Evolutionary conservation across 345 rosid genomes (phyloP).

Genomic region (Salix udensis): DNA sequence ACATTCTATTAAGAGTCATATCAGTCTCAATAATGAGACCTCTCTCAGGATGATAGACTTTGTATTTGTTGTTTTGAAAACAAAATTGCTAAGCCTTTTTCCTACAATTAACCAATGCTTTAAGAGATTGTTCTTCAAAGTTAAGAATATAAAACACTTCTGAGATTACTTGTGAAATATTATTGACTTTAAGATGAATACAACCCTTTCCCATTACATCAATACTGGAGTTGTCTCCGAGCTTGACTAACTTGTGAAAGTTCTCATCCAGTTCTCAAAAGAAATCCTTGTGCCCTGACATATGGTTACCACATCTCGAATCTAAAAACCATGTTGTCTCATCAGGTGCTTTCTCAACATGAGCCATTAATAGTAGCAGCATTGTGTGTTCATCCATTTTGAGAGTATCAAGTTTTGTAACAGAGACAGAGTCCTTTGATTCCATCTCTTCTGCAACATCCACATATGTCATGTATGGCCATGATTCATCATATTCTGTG

Average conservation of each 20-base stretch:
- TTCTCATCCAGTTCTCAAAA: not conserved
- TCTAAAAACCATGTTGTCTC: constrained; percentile 2
- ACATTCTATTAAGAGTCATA: not conserved
- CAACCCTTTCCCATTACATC: not conserved
- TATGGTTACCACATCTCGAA: constrained; percentile 10
- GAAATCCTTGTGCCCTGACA: not conserved
- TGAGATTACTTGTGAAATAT: not conserved
- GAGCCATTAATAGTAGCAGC: too few species aligned
- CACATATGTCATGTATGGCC: too few species aligned
- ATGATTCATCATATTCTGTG: not conserved
- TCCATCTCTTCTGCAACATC: too few species aligned
- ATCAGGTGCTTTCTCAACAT: not conserved
- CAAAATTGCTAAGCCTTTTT: not conserved
- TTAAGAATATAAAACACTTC: not conserved
- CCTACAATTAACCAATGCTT: not conserved
- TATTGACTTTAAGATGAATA: not conserved
- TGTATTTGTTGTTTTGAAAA: not conserved
- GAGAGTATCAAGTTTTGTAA: too few species aligned
- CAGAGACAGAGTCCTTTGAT: too few species aligned
- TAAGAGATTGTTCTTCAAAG: not conserved
- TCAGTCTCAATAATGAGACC: not conserved
- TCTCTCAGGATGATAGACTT: not conserved
- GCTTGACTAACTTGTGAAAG: not conserved
- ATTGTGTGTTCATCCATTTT: too few species aligned
- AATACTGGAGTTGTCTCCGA: not conserved